Conservation (phyloP, 345 rosid species). For the Hypericum perforatum region DNA sequence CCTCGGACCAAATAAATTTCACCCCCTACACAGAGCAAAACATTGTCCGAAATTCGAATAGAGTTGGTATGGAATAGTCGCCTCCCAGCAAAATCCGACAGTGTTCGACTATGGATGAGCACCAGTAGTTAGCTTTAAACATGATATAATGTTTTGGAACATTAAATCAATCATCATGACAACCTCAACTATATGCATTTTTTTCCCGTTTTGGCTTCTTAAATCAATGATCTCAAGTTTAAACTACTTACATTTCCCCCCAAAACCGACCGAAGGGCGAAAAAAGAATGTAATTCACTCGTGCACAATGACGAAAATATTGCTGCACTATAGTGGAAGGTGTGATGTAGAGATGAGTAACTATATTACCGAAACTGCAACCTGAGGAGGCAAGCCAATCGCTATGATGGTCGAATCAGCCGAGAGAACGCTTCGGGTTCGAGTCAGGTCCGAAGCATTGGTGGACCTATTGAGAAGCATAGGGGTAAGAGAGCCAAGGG, state of each 20-base stretch:
- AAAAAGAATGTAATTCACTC: background rate
- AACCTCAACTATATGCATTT: background rate
- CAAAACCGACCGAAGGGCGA: conserved; percentile 2
- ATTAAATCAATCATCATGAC: background rate
- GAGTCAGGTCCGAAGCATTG: conserved; percentile 7
- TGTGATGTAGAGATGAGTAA: background rate
- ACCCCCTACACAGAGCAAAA: too few species aligned
- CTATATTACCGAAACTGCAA: too few species aligned
- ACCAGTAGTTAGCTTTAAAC: background rate
- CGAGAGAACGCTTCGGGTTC: background rate
- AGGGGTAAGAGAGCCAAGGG: conserved; percentile 63
- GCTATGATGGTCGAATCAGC: too few species aligned
- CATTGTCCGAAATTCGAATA: too few species aligned
- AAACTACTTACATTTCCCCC: conserved; percentile 17
- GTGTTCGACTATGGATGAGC: too few species aligned
- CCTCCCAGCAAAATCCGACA: too few species aligned
- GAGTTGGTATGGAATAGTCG: too few species aligned
- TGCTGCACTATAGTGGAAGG: background rate
- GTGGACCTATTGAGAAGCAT: conserved; percentile 10
- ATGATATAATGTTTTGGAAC: background rate
- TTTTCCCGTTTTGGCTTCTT: conserved; percentile 10
- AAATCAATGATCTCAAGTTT: conserved; percentile 8
- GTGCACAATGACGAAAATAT: conserved; percentile 8
- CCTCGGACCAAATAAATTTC: too few species aligned
- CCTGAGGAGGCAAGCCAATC: too few species aligned